These are phyloP conservation scores for Ustilago trichophora DNA, from an alignment of 1,284 basidiomycete species.

Conservation along the genomic window DNA sequence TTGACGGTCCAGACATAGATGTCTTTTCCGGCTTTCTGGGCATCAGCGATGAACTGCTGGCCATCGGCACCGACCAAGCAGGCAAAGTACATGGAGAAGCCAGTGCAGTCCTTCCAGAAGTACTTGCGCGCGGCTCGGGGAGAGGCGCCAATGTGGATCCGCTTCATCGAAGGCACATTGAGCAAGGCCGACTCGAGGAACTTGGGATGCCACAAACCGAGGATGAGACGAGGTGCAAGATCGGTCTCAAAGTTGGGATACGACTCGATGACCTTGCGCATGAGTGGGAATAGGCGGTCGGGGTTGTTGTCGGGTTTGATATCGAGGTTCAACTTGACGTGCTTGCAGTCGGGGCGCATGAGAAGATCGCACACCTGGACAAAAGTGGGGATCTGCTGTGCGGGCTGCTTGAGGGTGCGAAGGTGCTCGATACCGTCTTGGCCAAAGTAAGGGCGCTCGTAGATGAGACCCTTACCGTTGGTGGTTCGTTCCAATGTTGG, in stretches of 20 bases:
- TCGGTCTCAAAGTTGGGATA: constrained; percentile 80
- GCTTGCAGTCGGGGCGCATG: constrained; percentile 60
- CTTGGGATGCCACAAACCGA: constrained; percentile 83
- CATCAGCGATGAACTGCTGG: constrained; percentile 79
- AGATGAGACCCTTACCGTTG: constrained; percentile 70
- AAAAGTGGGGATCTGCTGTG: constrained; percentile 67
- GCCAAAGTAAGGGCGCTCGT: constrained; percentile 70
- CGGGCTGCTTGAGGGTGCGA: constrained; percentile 81
- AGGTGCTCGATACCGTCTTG: constrained; percentile 79
- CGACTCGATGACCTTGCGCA: constrained; percentile 78
- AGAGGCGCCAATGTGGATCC: constrained; percentile 84
- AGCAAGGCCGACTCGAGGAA: constrained; percentile 81
- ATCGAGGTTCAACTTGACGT: constrained; percentile 72
- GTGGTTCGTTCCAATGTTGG: constrained; percentile 73
- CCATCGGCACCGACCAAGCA: constrained; percentile 77
- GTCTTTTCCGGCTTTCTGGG: constrained; percentile 81
- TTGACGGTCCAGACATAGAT: constrained; percentile 97
- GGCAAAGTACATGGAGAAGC: constrained; percentile 86
- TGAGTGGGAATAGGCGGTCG: constrained; percentile 82
- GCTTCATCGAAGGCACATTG: constrained; percentile 81
- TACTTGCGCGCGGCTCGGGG: constrained; percentile 76
- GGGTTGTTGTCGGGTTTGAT: constrained; percentile 95
- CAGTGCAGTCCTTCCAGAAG: constrained; percentile 89
- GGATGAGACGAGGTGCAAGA: constrained; percentile 87
- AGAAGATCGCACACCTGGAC: constrained; percentile 59